Evolutionary conservation across 495 filamentous ascomycete genomes (phyloP), one percentile per base, ranked within the genome.

Genomic region (Hypoxylon subgilvum): DNA sequence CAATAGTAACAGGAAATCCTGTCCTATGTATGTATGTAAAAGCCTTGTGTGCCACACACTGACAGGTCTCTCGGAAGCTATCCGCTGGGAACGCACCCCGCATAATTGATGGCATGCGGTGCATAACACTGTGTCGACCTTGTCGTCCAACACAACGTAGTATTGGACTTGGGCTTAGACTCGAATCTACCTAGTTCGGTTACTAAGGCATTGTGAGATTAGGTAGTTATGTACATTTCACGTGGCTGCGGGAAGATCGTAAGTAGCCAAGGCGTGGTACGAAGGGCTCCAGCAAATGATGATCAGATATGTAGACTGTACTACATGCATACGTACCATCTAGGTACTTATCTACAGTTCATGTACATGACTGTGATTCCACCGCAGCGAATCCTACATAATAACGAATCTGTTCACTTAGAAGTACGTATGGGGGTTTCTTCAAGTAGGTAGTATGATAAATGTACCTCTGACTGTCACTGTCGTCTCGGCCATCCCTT

Each of bases 161-260:
- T 34, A 54, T 54, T 27, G 39, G 8, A 8, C 23, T 27, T 27
- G 60, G 60, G 31, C 44, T 46, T 49, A 63, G 60, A 40, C 43
- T 54, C 27, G 32, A 35, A 28, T 7, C 34, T 17, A 51, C 34
- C 45, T 46, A 64, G 38, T 35, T 54, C 27, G 51, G 53, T 46
- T 51, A 57, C 36, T 48, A 47, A 28, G 49, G 43, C 22, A 30
- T 40, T 41, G 42, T 45, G 42, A 8, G 39, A 49, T 55, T 43
- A 45, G 45, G 21, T 45, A 58, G 45, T 30, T 45, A 58, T 47
- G 42, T 61, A 54, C 30, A 49, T 19, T 49, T 64, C 61, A 64
- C 61, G 61, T 64, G 61, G 61, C 61, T 54, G 61, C 61, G 61
- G 61, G 61, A 64, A 52, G 61, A 64, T 64, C 61, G 50, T 47